Evolutionary conservation across 257 asterid species (phyloP), one percentile per base, ranked within the genome.

Genomic region (Fraxinus anomala): DNA sequence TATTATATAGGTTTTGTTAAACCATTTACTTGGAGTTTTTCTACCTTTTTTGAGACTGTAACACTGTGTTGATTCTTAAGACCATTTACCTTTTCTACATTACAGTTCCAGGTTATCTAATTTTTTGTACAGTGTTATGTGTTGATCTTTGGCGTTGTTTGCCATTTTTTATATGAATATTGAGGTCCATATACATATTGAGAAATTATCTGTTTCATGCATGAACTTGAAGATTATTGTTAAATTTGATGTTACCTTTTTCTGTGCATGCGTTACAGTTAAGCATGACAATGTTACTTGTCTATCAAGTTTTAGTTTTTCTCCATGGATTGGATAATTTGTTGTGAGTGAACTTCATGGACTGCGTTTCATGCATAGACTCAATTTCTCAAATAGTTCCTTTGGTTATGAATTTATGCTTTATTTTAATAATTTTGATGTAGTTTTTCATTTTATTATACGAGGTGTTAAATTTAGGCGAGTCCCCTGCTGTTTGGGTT

Each of bases 121-220:
- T 73, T 66, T 77, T 76, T 72, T 73, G 73, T 72, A 12, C 42
- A 10, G 3, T 17, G 14, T 65, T 11, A 11, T 19, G 61, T 26
- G 40, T 68, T 68, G 77, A 65, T 80, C 28, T 10, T 24, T 63
- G 49, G 74, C 9, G 11, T 42, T 75, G 31, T 24, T 44, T 78
- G n/a, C 17, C 44, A 36, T 82, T 24, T 24, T 30, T 24, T 37
- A 77, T 65, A 61, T 72, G 79, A n/a, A 56, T 63, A 63, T 11
- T 40, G 49, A 63, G 3, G 30, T 63, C 6, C 9, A 63, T 24
- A 34, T 10, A 40, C 16, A 3, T 40, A 40, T 40, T 40, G 16
- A 40, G 49, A 40, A 11, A 40, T 11, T 40, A 10, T 11, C 49
- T 40, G 49, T 40, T 40, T 40, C 49, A 2, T 40, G 30, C 28